Evolutionary conservation across 2,329 filamentous ascomycete genomes (phyloP).

Genomic region (Phyllosticta capitalensis): DNA sequence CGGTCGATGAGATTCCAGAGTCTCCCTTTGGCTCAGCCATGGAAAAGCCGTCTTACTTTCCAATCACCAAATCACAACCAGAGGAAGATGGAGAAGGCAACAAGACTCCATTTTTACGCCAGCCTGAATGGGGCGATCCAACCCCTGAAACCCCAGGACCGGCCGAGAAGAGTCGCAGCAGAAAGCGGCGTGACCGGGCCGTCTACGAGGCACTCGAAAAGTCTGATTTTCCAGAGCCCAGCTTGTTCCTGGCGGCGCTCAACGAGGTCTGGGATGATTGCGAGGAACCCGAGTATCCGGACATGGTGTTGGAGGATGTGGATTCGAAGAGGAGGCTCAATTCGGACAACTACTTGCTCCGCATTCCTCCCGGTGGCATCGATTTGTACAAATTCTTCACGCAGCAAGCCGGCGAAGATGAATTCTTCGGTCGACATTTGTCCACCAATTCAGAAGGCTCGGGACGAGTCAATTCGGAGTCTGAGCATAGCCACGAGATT

Average conservation of each 20-base stretch:
- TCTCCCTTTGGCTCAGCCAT: slow-evolving; percentile 5
- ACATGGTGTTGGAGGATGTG: slow-evolving; percentile 9
- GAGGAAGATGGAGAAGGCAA: neutral
- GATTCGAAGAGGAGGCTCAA: neutral
- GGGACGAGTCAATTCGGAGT: neutral
- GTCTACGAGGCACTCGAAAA: slow-evolving; percentile 3
- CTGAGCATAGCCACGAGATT: neutral
- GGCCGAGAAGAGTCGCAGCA: neutral
- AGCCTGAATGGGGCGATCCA: neutral
- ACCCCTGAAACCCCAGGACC: neutral
- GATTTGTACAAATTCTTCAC: slow-evolving; percentile 1
- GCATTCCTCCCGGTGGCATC: slow-evolving; percentile 4
- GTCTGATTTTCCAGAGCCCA: neutral
- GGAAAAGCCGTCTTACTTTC: neutral
- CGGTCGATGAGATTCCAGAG: slow-evolving; percentile 1
- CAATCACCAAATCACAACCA: neutral
- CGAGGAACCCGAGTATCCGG: slow-evolving; percentile 2
- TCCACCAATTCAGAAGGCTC: neutral
- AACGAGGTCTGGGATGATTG: slow-evolving; percentile 6
- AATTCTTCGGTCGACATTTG: neutral
- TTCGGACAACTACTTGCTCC: neutral
- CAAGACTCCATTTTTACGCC: neutral
- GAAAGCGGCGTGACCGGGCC: slow-evolving; percentile 5
- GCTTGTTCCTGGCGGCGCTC: neutral
- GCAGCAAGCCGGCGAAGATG: neutral